Evolutionary conservation across 2,329 filamentous ascomycete genomes (phyloP).

Genomic region (Trichoderma breve): DNA sequence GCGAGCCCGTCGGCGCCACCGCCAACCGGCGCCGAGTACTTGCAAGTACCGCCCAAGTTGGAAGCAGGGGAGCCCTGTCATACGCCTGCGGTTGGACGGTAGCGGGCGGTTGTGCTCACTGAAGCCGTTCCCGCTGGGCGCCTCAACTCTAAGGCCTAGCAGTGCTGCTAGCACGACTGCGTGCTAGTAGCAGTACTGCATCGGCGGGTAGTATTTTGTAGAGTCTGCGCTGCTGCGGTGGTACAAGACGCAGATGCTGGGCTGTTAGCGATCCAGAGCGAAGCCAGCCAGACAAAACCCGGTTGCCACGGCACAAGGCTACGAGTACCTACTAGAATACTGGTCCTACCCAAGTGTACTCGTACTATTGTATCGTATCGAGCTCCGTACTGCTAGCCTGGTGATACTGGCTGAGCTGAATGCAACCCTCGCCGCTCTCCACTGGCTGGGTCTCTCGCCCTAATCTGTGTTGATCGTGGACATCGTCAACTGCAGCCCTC

Average conservation of each 20-base stretch:
- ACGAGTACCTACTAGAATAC: background rate
- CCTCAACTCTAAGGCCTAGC: conserved; percentile 2
- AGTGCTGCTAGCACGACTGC: background rate
- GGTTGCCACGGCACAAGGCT: background rate
- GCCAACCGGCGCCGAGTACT: background rate
- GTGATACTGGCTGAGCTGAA: background rate
- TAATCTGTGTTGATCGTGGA: background rate
- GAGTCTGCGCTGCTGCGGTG: background rate
- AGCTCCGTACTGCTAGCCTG: background rate
- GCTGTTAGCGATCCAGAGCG: background rate
- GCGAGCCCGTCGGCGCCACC: conserved; percentile 11
- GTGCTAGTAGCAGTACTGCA: background rate
- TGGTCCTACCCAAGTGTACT: background rate
- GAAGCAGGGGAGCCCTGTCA: conserved; percentile 12
- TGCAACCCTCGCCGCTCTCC: background rate
- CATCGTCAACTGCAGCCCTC: background rate
- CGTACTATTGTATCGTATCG: background rate
- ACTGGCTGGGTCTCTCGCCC: background rate
- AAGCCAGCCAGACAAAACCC: background rate
- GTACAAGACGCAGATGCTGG: background rate
- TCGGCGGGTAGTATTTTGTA: background rate
- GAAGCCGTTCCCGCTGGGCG: conserved; percentile 15
- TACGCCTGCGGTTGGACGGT: background rate
- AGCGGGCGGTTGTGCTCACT: conserved; percentile 20
- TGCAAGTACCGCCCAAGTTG: background rate